Base-by-base conservation (phyloP, 1,139 yeast genomes). In the Hansenula sp. region DNA sequence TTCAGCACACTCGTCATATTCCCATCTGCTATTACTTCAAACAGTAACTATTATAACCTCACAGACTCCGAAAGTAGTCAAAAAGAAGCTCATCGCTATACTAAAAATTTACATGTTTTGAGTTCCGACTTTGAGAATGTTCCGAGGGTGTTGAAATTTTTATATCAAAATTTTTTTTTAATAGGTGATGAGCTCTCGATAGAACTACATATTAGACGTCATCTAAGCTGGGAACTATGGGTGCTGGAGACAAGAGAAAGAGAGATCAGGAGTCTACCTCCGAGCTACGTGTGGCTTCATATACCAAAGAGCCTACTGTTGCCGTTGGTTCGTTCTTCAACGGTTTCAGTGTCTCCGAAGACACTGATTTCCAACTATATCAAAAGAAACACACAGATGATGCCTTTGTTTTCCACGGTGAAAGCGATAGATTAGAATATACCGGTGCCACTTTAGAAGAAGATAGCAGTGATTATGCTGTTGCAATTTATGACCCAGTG, bases 401-500 rank as follows among this genome's bases (percentile, higher is more conserved):
- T 19, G 59, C 60, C 9, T 65, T 68, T 34, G 61, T 83, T 26
- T 55, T 87, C 38, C 96, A 87, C 57, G 97, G 96, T 31, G 95
- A 89, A 61, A 79, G 75, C 48, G 79, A 74, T 3, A 73, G 75
- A 26, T 68, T 90, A 44, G 90, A 81, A 50, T 90, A 86, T 59
- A 79, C 79, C 44, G 96, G 95, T 7, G 59, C 62, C 20, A 71
- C 73, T 3, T 57, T 58, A 19, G 50, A 51, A 6, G 67, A 67
- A n/a, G 75, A 72, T 21, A 66, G 56, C 41, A 41, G 51, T 43
- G 55, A 60, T 42, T 82, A 81, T 53, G 71, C 79, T 32, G 68
- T 87, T 37, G 96, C 89, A 4, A 69, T 85, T 6, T 85, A 78
- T 53, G 89, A 87, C 55, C 80, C 86, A 2, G 62, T 65, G 17